These are phyloP conservation scores for Neofusicoccum ribis DNA, from an alignment of 2,329 filamentous ascomycete genomes.

Conservation along the genomic window DNA sequence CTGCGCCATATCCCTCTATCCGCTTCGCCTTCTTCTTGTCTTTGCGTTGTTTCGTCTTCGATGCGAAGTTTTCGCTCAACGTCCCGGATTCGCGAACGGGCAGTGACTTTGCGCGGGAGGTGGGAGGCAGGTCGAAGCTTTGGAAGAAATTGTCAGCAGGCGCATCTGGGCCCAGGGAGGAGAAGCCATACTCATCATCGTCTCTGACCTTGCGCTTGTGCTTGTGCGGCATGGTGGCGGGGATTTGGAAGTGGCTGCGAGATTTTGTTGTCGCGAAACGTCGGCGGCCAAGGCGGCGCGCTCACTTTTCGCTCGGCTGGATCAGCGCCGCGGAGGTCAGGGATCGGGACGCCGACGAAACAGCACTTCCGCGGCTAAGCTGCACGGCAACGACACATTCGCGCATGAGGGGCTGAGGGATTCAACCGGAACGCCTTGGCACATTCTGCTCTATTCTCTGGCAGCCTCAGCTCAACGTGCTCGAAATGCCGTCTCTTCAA, in stretches of 20 bases:
- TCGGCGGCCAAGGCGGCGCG: constrained; percentile 7
- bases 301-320: constrained; percentile 19
- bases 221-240: constrained; percentile 74
- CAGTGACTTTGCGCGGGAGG: constrained; percentile 59
- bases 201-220: constrained; percentile 65
- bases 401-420: not conserved
- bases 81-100: constrained; percentile 48
- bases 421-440: not conserved
- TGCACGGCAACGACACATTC: not conserved
- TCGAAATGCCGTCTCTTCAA: too few relatives aligned
- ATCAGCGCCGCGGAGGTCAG: not conserved
- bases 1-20: constrained; percentile 57
- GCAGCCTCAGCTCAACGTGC: too few relatives aligned
- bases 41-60: constrained; percentile 39
- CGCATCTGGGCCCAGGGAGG: not conserved
- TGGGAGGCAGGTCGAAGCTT: constrained; percentile 61
- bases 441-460: not conserved
- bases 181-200: constrained; percentile 59
- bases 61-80: constrained; percentile 34
- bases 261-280: constrained; percentile 5
- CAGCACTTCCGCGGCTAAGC: not conserved
- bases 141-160: constrained; percentile 40
- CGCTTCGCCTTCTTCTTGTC: constrained; percentile 34
- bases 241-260: not conserved
- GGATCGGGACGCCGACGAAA: not conserved